Evolutionary conservation across 1,284 basidiomycete species (phyloP).

Genomic region (Pyrrhoderma lamaoense): DNA sequence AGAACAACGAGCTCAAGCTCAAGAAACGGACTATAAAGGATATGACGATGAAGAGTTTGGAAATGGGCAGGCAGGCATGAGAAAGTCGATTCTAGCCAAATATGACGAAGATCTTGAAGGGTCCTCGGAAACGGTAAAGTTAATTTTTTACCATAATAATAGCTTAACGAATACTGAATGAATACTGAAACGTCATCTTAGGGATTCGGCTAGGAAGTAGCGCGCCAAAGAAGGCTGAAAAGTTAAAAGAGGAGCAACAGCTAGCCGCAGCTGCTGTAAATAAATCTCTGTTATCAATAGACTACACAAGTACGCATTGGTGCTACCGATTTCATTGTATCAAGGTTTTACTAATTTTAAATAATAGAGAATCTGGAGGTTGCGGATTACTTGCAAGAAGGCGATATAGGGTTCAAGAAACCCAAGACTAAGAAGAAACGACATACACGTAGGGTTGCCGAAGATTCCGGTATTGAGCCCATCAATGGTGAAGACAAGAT

Average conservation of each 20-base stretch:
- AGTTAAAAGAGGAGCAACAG: slow-evolving; percentile 42
- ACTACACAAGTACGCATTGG: slow-evolving; percentile 73
- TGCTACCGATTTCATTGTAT: not conserved
- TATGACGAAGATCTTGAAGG: slow-evolving; percentile 89
- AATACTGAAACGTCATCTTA: slow-evolving; percentile 26
- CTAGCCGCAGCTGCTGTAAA: slow-evolving; percentile 59
- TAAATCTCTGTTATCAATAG: slow-evolving; percentile 77
- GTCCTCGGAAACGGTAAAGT: slow-evolving; percentile 52
- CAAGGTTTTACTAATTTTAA: not conserved
- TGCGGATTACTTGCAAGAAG: slow-evolving; percentile 85
- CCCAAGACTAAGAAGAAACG: slow-evolving; percentile 94
- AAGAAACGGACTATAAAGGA: slow-evolving; percentile 91
- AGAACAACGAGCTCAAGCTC: slow-evolving; percentile 79
- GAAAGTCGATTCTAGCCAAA: slow-evolving; percentile 82
- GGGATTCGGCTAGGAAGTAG: slow-evolving; percentile 73
- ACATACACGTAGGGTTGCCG: slow-evolving; percentile 59
- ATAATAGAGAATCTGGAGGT: slow-evolving; percentile 78
- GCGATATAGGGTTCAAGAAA: slow-evolving; percentile 91
- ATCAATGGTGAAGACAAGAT: slow-evolving; percentile 48
- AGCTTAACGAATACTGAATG: slow-evolving; percentile 1
- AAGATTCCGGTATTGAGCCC: slow-evolving; percentile 48
- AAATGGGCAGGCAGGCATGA: slow-evolving; percentile 67
- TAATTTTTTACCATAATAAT: not conserved
- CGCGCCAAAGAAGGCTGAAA: slow-evolving; percentile 35
- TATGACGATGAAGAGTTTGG: slow-evolving; percentile 94